Base-by-base conservation (phyloP, 768 basidiomycete genomes). In the Coprinopsis cinerea region DNA sequence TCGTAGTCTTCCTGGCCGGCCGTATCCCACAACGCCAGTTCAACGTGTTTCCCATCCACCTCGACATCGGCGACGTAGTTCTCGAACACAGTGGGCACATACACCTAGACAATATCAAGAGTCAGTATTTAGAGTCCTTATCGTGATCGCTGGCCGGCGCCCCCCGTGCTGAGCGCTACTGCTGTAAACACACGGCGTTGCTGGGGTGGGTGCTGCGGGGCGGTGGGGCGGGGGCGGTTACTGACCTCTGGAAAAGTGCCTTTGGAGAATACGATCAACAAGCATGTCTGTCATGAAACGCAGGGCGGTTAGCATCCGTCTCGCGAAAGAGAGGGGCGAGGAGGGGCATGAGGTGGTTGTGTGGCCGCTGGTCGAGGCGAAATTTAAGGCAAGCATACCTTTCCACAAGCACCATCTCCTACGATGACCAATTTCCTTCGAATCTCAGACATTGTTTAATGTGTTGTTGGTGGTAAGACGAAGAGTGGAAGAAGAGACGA, bases 11-110 rank as follows among this genome's bases (percentile, higher is more conserved):
- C 51, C 69, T 98, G 95, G 47, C 96, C 96, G 27, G 96, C 95
- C 46, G 96, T 98, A 94, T 98, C 96, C 96, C 96, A 98, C 60
- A 99, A 74, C 24, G 96, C 95, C 61, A 99, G 78, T 71, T 99
- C 96, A 60, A 98, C 94, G 65, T 94, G 91, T 75, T 95, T 98
- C 59, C 91, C 91, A 63, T 98, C 95, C 54, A 98, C 94, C 68
- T 97, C 92, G 44, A 98, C 93, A 67, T 98, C 94, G 59, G 95
- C 95, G 49, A 96, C 95, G 68, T 97, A 96, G 82, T 97, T 97
- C 79, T 99, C 96, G 60, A 98, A 99, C 45, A 99, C 96, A 52
- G 96, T 99, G 44, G 96, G 96, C 55, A 98, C 93, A 65, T 98
- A 98, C 60, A 98, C 96, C 95, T 98, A 58, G 5, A 27, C 9